Base-by-base conservation (phyloP, 1,284 basidiomycete genomes). In the Xerocomus minutiporus region DNA sequence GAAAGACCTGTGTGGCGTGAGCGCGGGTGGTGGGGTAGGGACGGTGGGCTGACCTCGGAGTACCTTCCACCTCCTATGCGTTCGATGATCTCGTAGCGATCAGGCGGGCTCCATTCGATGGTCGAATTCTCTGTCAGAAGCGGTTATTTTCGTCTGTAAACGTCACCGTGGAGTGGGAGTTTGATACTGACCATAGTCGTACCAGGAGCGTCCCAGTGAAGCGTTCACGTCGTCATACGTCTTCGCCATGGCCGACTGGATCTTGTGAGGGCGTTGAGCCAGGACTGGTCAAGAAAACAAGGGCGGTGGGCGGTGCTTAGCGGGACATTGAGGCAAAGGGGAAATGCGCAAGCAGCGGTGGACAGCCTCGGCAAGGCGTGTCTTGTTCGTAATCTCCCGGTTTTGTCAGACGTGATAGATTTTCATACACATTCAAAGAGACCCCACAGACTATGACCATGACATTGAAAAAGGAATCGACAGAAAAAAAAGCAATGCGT, bases 51-150 rank as follows among this genome's bases (percentile, higher is more conserved):
- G 58, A 82, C 83, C 75, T 89, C 87, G 7, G 84, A 86, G 69
- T 89, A 89, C 68, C 90, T 88, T 53, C 89, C 90, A 42, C 89
- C 76, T 34, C 90, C 90, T 29, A 91, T 80, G 65, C 88, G 87
- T 57, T 84, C 76, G 35, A 90, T 78, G 57, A 92, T 84, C 70
- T 92, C 89, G 70, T 91, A 92, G 59, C 88, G 83, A 61, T 90
- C 87, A 63, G 90, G 86, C 36, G 75, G 67, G 53, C 83, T 84
- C 86, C 86, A 89, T 56, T 87, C 82, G 40, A 91, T 84, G 57
- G 78, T 76, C 59, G 86, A 76, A 64, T 82, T 84, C 65, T 91
- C 87, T 89, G 64, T 53, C 26, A 42, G 52, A 15, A 42, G 43
- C 35, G 26, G 32, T 60, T 48, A 41, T 25, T 12, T 20, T 57